A percentile compares a stretch with the other conserved stretches of the same genome.
Conservation (phyloP, 768 basidiomycete species). For the Leccinum incarnatum region DNA sequence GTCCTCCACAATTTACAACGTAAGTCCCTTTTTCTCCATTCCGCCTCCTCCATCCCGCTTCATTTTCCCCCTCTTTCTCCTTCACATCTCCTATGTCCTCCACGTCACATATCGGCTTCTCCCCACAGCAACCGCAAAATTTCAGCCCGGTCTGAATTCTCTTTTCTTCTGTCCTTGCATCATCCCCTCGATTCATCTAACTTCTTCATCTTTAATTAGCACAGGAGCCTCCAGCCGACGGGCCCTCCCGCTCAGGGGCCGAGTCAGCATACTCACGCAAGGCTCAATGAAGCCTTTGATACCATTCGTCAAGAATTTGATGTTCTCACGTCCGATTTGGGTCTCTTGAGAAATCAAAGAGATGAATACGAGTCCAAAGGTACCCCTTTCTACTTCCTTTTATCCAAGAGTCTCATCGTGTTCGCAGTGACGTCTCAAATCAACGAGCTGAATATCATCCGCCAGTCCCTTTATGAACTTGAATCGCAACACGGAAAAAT, state of each 20-base stretch:
- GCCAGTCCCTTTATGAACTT: conserved; percentile 88
- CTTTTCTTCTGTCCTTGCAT: background rate
- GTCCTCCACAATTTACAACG: conserved; percentile 40
- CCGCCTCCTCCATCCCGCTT: background rate
- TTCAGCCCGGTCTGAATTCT: conserved; percentile 9
- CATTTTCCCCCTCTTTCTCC: background rate
- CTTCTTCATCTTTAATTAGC: conserved; percentile 30
- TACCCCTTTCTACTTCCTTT: conserved; percentile 28
- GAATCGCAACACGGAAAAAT: conserved; percentile 87
- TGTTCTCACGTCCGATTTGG: conserved; percentile 61
- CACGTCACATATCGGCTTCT: background rate
- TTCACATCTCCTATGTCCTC: background rate
- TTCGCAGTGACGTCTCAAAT: conserved; percentile 73
- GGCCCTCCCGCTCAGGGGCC: conserved; percentile 43
- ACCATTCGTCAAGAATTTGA: conserved; percentile 85
- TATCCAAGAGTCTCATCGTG: conserved; percentile 8
- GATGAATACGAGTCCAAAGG: conserved; percentile 92
- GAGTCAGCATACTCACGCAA: conserved; percentile 38
- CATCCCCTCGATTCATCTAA: conserved; percentile 16
- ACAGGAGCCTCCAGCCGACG: conserved; percentile 54
- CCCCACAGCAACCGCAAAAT: conserved; percentile 24
- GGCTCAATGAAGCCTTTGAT: conserved; percentile 79
- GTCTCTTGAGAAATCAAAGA: conserved; percentile 66
- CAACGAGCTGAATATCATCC: conserved; percentile 85
- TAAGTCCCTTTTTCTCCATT: conserved; percentile 20